Evolutionary conservation across 306 rosid genomes (phyloP).

Genomic region (Carpinus fangiana): DNA sequence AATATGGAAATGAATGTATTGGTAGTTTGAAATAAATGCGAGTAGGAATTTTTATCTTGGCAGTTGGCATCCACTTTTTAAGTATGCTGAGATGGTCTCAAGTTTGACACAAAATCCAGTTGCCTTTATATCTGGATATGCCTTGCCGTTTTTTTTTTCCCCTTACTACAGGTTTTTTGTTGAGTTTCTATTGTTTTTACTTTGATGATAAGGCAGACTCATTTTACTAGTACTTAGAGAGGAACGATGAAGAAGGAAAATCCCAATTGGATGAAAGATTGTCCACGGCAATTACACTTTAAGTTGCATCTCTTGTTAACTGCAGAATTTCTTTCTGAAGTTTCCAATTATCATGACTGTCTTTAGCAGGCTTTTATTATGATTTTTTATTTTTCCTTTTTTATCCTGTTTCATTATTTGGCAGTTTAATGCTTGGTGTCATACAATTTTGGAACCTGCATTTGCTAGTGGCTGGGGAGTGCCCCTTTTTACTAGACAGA

Average conservation of each 20-base stretch:
- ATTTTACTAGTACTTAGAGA: background rate
- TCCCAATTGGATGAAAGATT: background rate
- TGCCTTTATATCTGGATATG: background rate
- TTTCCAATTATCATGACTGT: constrained; percentile 3
- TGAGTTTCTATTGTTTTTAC: background rate
- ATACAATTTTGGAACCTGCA: constrained; percentile 48
- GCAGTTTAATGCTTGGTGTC: constrained; percentile 54
- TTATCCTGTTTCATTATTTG: constrained; percentile 4
- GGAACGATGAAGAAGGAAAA: background rate
- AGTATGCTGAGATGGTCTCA: background rate
- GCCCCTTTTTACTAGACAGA: constrained; percentile 53
- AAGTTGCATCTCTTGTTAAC: background rate
- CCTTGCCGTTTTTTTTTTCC: background rate
- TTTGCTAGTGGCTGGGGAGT: constrained; percentile 48
- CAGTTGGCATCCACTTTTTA: background rate
- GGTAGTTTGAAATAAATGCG: background rate
- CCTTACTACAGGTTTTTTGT: no score
- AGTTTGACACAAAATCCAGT: background rate
- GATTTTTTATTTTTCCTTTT: constrained; percentile 34
- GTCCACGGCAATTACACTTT: background rate
- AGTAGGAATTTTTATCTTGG: background rate
- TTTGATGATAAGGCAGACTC: background rate
- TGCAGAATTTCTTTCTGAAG: constrained; percentile 1
- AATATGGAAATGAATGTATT: background rate
- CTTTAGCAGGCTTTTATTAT: constrained; percentile 23